Evolutionary conservation across 2,329 filamentous ascomycete genomes (phyloP), one percentile per base, ranked within the genome.

Genomic region (Bipolaris cookei): DNA sequence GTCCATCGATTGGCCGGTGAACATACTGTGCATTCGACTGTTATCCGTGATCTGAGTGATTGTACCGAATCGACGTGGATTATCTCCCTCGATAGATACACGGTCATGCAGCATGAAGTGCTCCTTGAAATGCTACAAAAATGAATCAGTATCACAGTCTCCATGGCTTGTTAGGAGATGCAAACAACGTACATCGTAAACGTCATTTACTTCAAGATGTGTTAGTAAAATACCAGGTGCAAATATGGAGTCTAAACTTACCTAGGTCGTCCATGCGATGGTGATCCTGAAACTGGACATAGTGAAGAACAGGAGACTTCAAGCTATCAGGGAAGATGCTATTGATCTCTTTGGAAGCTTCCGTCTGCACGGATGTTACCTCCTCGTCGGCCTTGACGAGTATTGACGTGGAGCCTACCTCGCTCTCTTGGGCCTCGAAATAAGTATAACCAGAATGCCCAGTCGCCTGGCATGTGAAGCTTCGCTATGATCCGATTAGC

Each of bases 391-490:
- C 66, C 55, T 64, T 63, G 58, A 64, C 59, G 55, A 62, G 63
- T 52, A 64, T 57, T 59, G 63, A 64, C 52, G 58, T 61, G 43
- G 55, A 58, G 81, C 88, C 64, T 84, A 96, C 92, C 86, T 97
- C 92, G 79, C 92, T 96, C 77, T 91, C 88, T 28, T 94, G 84
- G 23, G 95, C 95, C 66, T 97, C 92, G 71, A 97, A 97, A 77
- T 96, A 99, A 3, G 87, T 94, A 64, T 97, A 82, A 51, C 90
- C 90, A 28, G 92, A 96, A 76, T 96, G 94, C 51, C 95, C 95
- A 11, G 92, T 97, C 64, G 98, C 96, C 74, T 96, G 91, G 77
- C 96, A 97, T 59, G 96, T 97, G 77, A 98, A 99, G 53, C 90
- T 88, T 72, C 88, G 91, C 88, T 94, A 67, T 41, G 46, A 47